Conservation (phyloP, 1,284 basidiomycete genomes). For the Ceratobasidium sp. region DNA sequence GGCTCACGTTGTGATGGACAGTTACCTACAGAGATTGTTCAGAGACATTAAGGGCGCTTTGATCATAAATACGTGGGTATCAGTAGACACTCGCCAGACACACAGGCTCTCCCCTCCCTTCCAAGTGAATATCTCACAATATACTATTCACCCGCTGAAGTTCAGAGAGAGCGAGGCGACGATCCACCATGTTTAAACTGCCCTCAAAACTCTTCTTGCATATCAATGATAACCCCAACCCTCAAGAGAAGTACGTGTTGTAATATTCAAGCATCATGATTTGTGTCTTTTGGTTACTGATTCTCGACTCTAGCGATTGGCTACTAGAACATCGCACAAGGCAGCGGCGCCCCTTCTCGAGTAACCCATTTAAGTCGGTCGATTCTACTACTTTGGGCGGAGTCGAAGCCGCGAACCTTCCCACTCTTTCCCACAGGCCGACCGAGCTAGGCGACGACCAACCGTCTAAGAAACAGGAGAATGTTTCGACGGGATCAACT, state of each 20-base stretch:
- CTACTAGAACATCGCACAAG: neutral
- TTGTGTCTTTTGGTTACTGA: neutral
- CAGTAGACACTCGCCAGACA: too few relatives aligned
- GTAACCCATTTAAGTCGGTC: slow-evolving; percentile 24
- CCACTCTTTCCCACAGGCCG: neutral
- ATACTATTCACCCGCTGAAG: neutral
- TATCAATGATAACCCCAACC: neutral
- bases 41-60: too few relatives aligned
- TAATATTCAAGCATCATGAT: too few relatives aligned
- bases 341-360: neutral
- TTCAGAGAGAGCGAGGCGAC: neutral
- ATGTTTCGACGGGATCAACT: too few relatives aligned
- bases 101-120: too few relatives aligned
- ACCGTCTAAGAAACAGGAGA: neutral
- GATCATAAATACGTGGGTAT: too few relatives aligned
- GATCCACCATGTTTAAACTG: neutral
- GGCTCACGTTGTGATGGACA: too few relatives aligned
- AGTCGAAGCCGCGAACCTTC: neutral
- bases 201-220: neutral
- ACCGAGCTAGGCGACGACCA: neutral
- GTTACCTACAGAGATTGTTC: too few relatives aligned
- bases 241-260: neutral
- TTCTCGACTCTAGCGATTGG: neutral
- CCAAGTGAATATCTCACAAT: neutral
- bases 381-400: neutral